Conservation (phyloP, 2,329 filamentous ascomycete species). For the Claviceps sorghi region DNA sequence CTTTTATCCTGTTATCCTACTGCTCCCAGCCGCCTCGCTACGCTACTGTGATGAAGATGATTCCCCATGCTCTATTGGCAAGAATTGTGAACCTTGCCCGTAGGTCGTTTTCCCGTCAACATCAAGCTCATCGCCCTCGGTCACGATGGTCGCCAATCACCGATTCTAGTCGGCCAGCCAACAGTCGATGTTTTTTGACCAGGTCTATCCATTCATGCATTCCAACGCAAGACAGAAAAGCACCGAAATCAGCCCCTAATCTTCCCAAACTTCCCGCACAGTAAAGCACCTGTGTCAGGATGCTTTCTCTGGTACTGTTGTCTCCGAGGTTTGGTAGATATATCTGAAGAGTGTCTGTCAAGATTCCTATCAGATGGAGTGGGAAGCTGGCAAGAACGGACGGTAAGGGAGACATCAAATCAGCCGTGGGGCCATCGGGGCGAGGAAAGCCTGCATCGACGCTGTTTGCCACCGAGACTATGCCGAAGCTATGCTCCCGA, state of each 20-base stretch:
- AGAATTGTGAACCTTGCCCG: no score
- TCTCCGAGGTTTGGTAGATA: conserved; percentile 78
- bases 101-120: no score
- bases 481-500: conserved; percentile 90
- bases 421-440: conserved; percentile 8
- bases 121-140: conserved; percentile 8
- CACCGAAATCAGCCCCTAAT: conserved; percentile 81
- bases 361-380: conserved; percentile 64
- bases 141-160: conserved; percentile 42
- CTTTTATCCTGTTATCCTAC: no score
- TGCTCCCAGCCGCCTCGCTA: no score
- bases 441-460: conserved; percentile 39
- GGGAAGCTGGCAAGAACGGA: conserved; percentile 73
- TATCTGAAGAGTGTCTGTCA: conserved; percentile 57
- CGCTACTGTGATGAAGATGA: no score
- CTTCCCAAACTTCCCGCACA: conserved; percentile 83
- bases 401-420: conserved; percentile 46
- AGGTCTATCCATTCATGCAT: conserved; percentile 72
- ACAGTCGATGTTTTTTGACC: conserved; percentile 71
- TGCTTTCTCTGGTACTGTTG: conserved; percentile 64
- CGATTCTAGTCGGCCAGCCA: conserved; percentile 65
- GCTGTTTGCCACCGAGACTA: conserved; percentile 85
- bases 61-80: no score
- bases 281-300: conserved; percentile 85
- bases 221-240: conserved; percentile 53